Base-by-base conservation (phyloP, 176 grass and related monocot genomes). In the Echinochloa phyllopogon region DNA sequence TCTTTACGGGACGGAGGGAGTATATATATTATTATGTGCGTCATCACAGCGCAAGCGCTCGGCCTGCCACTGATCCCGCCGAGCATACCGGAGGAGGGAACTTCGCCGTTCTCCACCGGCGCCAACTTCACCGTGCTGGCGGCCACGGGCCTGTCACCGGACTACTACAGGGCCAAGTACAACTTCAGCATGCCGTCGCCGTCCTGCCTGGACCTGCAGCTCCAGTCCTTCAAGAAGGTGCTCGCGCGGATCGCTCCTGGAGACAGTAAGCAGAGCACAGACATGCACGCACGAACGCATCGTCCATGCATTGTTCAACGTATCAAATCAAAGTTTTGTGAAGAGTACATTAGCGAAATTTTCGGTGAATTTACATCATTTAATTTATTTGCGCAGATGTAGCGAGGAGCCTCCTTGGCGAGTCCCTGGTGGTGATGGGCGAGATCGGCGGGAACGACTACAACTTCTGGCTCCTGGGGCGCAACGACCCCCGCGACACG, bases 371-470 rank as follows among this genome's bases (percentile, higher is more conserved):
- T n/a, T n/a, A n/a, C n/a, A n/a, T n/a, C n/a, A n/a, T n/a, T n/a
- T n/a, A n/a, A n/a, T n/a, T n/a, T n/a, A n/a, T n/a, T n/a, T 56
- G 38, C 1, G 11, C 70, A 90, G 86, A 59, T 74, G 38, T 45
- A 12, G 14, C 69, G 6, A 43, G 44, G 53, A 72, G 20, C 16
- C 13, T 89, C 43, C 72, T 94, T 12, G 65, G 23, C 16, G 87
- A 76, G 29, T 94, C 92, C 60, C 53, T 94, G 5, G 36, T 91
- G 79, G 65, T 87, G 7, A 20, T 91, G 44, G 92, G 92, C 25
- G 92, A 89, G 69, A 94, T 94, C 41, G 92, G 92, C 37, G 89
- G 92, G 6, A 91, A 94, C 36, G 89, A 94, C 43, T 91, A 91
- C 80, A 91, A 94, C 78, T 90, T 78, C 42, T 85, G 83, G 76